Conservation (phyloP, 345 rosid species). For the Dipteronia sinensis region DNA sequence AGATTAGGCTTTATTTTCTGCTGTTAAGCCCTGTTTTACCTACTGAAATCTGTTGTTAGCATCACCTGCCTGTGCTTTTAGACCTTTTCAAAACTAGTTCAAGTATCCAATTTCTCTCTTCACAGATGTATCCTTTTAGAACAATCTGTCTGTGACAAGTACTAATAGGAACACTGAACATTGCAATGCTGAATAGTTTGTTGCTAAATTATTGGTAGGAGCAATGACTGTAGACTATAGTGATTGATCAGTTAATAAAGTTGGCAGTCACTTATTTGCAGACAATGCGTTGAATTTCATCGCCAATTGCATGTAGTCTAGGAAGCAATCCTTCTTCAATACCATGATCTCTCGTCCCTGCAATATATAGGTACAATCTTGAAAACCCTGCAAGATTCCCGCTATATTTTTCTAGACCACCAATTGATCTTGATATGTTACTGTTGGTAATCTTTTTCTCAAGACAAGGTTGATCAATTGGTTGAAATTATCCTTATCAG, state of each 20-base stretch:
- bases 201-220: conserved; percentile 6
- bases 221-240: background rate
- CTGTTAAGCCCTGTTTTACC: background rate
- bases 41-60: conserved; percentile 1
- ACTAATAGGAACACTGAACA: background rate
- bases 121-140: background rate
- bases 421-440: background rate
- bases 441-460: conserved; percentile 1
- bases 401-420: conserved; percentile 4
- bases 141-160: background rate
- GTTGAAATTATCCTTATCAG: conserved; percentile 34
- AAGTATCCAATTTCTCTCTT: background rate
- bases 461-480: conserved; percentile 27
- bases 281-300: conserved; percentile 3
- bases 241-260: background rate
- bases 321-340: conserved; percentile 4
- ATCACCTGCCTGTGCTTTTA: background rate
- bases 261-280: background rate
- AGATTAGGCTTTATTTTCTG: background rate
- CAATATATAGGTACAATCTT: background rate
- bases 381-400: background rate
- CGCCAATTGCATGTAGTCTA: background rate
- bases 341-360: background rate
- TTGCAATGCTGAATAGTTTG: background rate
- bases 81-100: background rate